phyloP scores from a whole-genome alignment of 352 stramenopile species.

The Globisporangium irregulare region DNA sequence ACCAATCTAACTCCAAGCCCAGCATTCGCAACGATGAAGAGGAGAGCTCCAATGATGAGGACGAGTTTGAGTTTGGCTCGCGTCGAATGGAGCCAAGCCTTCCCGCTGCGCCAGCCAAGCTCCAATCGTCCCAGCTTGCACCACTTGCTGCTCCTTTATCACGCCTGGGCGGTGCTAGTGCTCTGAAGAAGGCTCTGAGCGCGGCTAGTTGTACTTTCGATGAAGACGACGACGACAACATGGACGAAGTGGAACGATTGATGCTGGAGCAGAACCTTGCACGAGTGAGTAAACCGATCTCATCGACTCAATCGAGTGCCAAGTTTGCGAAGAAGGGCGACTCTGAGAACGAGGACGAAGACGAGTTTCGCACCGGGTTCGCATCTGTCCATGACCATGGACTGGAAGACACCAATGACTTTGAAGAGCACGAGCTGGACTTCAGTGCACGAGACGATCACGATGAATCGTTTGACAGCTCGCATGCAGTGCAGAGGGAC shows the following conservation, averaged over 20 bases:
- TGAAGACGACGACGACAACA: conserved; percentile 22
- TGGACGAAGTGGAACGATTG: conserved; percentile 17
- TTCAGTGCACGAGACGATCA: conserved; percentile 12
- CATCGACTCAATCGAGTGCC: neutral
- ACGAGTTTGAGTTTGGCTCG: conserved; percentile 6
- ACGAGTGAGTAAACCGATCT: neutral
- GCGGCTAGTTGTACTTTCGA: conserved; percentile 16
- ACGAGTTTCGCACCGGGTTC: neutral
- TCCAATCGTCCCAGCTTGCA: conserved; percentile 3
- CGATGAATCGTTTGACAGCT: conserved; percentile 15
- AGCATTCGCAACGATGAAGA: neutral
- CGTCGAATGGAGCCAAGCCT: conserved; percentile 2
- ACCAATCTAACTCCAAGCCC: neutral
- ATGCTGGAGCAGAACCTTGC: conserved; percentile 7
- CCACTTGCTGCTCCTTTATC: neutral
- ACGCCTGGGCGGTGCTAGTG: neutral
- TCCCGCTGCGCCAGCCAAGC: conserved; percentile 3
- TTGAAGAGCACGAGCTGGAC: conserved; percentile 13
- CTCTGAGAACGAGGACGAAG: conserved; percentile 3
- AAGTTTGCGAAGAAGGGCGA: neutral
- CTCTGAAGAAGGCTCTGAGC: conserved; percentile 12
- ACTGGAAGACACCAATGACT: neutral
- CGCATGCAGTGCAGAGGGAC: neutral
- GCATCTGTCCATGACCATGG: neutral
- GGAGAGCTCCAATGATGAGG: neutral